A percentile compares a stretch with the other conserved stretches of the same genome.
Evolutionary conservation across 495 filamentous ascomycete species (phyloP).

Genomic region (Tuber magnatum): DNA sequence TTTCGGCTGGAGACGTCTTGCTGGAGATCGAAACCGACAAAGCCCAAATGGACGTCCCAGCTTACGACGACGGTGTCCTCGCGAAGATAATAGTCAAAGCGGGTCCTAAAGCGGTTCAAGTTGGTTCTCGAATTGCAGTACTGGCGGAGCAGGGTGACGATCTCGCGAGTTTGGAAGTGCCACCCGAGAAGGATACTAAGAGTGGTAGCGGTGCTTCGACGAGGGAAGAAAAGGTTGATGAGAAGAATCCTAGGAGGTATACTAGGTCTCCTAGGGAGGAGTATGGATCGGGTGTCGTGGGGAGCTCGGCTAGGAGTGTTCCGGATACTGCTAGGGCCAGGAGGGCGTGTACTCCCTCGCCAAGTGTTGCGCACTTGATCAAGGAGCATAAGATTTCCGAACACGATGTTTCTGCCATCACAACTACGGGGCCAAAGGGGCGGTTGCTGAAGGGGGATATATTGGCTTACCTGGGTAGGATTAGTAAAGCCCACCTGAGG

Average conservation of each 20-base stretch:
- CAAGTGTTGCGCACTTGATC: constrained; percentile 75
- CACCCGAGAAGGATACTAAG: constrained; percentile 47
- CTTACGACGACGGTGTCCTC: constrained; percentile 70
- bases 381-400: constrained; percentile 65
- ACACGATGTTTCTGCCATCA: constrained; percentile 69
- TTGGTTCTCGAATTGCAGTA: constrained; percentile 68
- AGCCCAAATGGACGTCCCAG: constrained; percentile 85
- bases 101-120: constrained; percentile 62
- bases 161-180: constrained; percentile 59
- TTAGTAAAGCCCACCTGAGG: constrained; percentile 61
- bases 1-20: constrained; percentile 68
- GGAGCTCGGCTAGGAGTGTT: constrained; percentile 24
- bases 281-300: constrained; percentile 10
- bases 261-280: constrained; percentile 14
- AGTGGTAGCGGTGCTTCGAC: constrained; percentile 32
- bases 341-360: constrained; percentile 43
- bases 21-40: constrained; percentile 86
- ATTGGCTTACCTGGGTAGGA: constrained; percentile 75
- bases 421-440: constrained; percentile 77
- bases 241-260: constrained; percentile 33
- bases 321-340: constrained; percentile 32
- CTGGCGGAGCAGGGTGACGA: constrained; percentile 70
- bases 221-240: constrained; percentile 43
- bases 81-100: constrained; percentile 64
- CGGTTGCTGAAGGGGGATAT: constrained; percentile 93